phyloP scores from a whole-genome alignment of 805 yeast genomes.

The Candida easanensis region DNA sequence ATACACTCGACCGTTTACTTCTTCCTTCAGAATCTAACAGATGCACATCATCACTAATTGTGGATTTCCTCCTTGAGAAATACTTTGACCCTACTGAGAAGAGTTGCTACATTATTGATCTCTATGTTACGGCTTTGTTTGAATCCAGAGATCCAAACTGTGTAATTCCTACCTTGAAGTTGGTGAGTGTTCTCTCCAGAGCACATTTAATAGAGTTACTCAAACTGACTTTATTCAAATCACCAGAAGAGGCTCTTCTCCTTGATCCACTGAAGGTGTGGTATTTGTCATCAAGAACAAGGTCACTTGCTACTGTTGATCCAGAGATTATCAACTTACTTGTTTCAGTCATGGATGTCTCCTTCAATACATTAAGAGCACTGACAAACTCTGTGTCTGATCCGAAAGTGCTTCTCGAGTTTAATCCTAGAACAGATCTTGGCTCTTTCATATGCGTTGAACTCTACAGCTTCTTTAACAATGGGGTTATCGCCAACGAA shows the following conservation, averaged over 20 bases:
- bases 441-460: slow-evolving; percentile 5
- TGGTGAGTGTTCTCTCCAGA: slow-evolving; percentile 5
- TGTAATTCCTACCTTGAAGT: slow-evolving; percentile 2
- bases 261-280: neutral
- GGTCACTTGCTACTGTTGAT: neutral
- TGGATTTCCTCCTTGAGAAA: slow-evolving; percentile 6
- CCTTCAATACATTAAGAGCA: neutral
- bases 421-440: slow-evolving; percentile 1
- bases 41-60: neutral
- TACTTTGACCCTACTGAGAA: slow-evolving; percentile 1
- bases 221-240: slow-evolving; percentile 3
- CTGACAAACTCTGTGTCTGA: neutral
- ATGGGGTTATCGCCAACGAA: slow-evolving; percentile 2
- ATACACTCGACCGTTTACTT: slow-evolving; percentile 10
- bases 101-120: neutral
- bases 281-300: neutral
- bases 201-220: slow-evolving; percentile 3
- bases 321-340: neutral
- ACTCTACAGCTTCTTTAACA: slow-evolving; percentile 9
- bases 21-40: neutral
- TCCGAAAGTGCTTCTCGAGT: neutral
- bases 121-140: slow-evolving; percentile 1
- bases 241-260: neutral
- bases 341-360: neutral
- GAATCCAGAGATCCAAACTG: neutral